Percentiles rank a stretch among this genome's conserved stretches.
Evolutionary conservation across 1,284 basidiomycete genomes (phyloP).

Genomic region (Trametes hirsuta): DNA sequence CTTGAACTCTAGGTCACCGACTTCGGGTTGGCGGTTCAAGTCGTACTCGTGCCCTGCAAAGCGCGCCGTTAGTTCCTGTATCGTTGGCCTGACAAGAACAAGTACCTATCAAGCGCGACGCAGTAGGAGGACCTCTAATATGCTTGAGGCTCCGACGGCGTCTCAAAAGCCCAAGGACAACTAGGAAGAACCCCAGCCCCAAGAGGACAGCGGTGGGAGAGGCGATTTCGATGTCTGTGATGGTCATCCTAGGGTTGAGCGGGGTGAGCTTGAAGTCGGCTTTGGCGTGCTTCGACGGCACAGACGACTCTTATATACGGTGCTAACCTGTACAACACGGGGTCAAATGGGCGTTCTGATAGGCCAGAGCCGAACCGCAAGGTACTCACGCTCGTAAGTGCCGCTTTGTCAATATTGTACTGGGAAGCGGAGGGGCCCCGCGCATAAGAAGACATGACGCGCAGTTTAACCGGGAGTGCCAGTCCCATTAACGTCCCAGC

Average conservation of each 20-base stretch:
- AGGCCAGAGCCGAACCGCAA: too few species aligned
- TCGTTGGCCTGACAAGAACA: too few species aligned
- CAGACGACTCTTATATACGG: too few species aligned
- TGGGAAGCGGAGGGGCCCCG: background rate
- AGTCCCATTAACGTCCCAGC: too few species aligned
- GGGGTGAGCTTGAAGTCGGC: too few species aligned
- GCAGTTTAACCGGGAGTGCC: background rate
- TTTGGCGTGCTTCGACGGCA: too few species aligned
- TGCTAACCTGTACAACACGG: too few species aligned
- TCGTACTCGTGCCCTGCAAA: constrained; percentile 22
- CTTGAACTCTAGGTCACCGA: constrained; percentile 27
- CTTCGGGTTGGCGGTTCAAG: constrained; percentile 21
- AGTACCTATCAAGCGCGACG: background rate
- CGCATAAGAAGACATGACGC: background rate
- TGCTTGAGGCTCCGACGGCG: background rate
- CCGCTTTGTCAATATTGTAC: background rate
- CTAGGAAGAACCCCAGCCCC: background rate
- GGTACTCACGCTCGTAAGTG: background rate
- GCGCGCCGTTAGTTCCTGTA: background rate
- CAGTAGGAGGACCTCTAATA: constrained; percentile 5
- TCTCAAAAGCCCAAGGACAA: background rate
- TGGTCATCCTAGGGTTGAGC: background rate
- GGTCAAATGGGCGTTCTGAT: too few species aligned
- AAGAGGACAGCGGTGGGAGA: background rate
- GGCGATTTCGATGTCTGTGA: background rate